Evolutionary conservation across 75 land plant genomes (phyloP).

Genomic region (Sequoiadendron giganteum): DNA sequence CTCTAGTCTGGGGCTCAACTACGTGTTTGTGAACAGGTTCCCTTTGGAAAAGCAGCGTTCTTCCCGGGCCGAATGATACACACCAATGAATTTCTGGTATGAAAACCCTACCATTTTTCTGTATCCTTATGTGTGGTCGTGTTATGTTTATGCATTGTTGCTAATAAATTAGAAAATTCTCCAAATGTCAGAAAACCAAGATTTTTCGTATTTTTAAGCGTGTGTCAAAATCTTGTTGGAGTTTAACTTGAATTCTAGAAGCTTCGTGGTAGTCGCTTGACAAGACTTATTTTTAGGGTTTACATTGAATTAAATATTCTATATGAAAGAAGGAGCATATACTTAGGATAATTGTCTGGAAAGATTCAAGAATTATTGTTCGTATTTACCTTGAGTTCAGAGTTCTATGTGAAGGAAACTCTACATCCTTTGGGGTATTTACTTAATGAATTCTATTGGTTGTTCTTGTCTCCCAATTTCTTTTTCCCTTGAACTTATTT

Average conservation of each 20-base stretch:
- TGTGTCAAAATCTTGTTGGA: background rate
- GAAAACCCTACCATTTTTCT: background rate
- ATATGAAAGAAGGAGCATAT: background rate
- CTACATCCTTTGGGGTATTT: background rate
- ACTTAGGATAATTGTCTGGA: background rate
- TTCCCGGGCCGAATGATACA: conserved; percentile 88
- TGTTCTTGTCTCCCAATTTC: background rate
- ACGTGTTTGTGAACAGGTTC: conserved; percentile 45
- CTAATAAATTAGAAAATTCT: background rate
- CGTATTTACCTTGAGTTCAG: background rate
- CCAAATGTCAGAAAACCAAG: background rate
- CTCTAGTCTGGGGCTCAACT: background rate
- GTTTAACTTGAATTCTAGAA: background rate
- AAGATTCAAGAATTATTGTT: background rate
- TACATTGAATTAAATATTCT: background rate
- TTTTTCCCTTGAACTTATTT: background rate
- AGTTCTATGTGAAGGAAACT: background rate
- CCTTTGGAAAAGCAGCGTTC: conserved; percentile 92
- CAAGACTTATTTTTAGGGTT: background rate
- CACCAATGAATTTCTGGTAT: conserved; percentile 89
- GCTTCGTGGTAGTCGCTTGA: background rate
- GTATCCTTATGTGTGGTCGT: background rate
- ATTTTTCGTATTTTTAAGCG: no score
- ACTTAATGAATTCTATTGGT: background rate
- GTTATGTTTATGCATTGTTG: background rate